Evolutionary conservation across 352 stramenopile genomes (phyloP), one percentile per base, ranked within the genome.

Genomic region (Salisapilia sapeloensis): DNA sequence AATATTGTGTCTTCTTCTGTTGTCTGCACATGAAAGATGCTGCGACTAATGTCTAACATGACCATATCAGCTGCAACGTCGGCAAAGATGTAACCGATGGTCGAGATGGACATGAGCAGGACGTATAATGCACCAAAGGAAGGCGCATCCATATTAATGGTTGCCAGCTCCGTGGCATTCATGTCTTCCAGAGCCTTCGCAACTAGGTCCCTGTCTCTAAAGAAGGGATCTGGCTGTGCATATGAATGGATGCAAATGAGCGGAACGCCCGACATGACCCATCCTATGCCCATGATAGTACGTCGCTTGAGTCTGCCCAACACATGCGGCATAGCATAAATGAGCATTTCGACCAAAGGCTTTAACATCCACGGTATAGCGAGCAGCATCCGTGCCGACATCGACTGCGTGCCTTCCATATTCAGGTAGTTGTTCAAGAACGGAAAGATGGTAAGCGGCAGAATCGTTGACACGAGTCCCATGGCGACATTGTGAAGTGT

Each of bases 61-160:
- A 83, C 38, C 6, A 55, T 57, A 47, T 92, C 77, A 13, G 56
- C 58, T 4, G 76, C 62, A 4, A 86, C 70, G 37, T 92, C 74
- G 2, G 72, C 66, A 24, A 86, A 46, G 11, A 87, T 59, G 40
- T 84, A 87, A 0, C 74, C 76, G 15, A 78, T 15, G 14, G 62
- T 77, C 2, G 76, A 70, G 14, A 86, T 25, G 7, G 54, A 50
- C 55, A 93, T 82, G 29, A 77, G 29, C 38, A 79, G 26, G 5
- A 79, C 40, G 44, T 75, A 83, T 11, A 57, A 46, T 3, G 46
- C 54, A 9, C 61, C 67, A 11, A 60, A 40, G 2, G 32, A 25
- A 2, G 50, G 57, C 1, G 66, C 62, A 6, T 76, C 40, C 5
- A 29, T 9, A 29, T 74, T 79, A 35, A 79, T 50, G 0, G 35